Conservation (phyloP, 257 asterid species). For the Nemophila menziesii region DNA sequence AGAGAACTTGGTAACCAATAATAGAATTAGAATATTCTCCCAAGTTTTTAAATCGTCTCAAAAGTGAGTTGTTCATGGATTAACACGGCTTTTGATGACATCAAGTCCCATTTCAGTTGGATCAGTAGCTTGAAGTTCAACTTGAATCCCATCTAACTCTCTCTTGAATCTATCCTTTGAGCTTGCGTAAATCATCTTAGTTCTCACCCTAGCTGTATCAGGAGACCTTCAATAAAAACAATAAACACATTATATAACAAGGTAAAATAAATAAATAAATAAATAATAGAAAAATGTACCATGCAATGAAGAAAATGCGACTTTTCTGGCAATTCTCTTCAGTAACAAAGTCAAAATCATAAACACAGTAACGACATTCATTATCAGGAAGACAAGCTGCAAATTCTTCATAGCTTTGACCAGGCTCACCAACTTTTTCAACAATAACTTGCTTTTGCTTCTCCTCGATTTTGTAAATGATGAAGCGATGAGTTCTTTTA, state of each 20-base stretch:
- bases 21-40: not conserved
- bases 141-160: conserved; percentile 2
- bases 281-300: conserved; percentile 4
- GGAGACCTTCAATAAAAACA: conserved; percentile 4
- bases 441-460: conserved; percentile 15
- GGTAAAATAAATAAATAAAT: not conserved
- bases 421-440: conserved; percentile 15
- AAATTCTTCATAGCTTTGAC: conserved; percentile 12
- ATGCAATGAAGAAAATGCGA: conserved; percentile 16
- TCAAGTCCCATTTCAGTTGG: conserved; percentile 7
- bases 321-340: conserved; percentile 16
- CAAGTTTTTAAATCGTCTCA: conserved; percentile 2
- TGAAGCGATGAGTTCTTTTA: conserved; percentile 13
- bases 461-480: conserved; percentile 15
- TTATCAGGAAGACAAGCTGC: conserved; percentile 13
- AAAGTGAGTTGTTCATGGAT: not conserved
- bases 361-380: conserved; percentile 15
- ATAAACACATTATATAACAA: not conserved
- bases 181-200: conserved; percentile 5
- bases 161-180: conserved; percentile 3
- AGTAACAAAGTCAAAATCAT: conserved; percentile 16
- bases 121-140: conserved; percentile 4
- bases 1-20: conserved; percentile 2
- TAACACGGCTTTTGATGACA: conserved; percentile 2
- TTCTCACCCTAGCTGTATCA: conserved; percentile 7